Evolutionary conservation across 164 flowering plant genomes (phyloP), one percentile per base, ranked within the genome.

Genomic region (Tetracentron sinense): DNA sequence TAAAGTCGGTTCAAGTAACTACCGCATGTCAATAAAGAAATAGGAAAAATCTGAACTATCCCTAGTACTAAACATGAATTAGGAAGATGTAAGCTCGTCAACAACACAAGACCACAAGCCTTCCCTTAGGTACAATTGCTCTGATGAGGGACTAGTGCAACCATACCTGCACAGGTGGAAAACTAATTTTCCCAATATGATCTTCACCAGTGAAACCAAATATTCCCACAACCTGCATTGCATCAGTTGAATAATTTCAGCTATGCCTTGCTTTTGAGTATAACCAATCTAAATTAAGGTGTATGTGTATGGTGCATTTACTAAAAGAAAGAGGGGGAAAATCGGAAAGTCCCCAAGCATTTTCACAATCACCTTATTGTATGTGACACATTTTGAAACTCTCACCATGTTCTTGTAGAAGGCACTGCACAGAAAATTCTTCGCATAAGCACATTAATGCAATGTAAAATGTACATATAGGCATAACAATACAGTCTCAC

Each of bases 181-280:
- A 93, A 72, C 85, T 72, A 53, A 88, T 76, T 78, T 90, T 93
- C 27, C 95, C 98, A 69, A 90, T 89, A 77, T 87, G 94, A 80
- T 89, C 96, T 78, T 93, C 98, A 61, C 82, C 81, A 20, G 82
- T 77, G 74, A 90, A 87, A 25, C 98, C 98, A 82, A 93, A 93
- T 58, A 90, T 90, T 20, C 92, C 97, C 23, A 79, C 80, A 67
- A 81, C 97, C 98, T 88, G 83, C n/a, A 77, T 22, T 31, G n/a
- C 19, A 68, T 31, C 29, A 27, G 28, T 25, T 5, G 27, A 22
- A 38, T 25, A 14, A 25, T 42, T 42, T 42, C 47, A 42, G 21
- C 22, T 29, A 38, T n/a, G 12, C 28, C 26, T 42, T 42, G 44
- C 2, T 33, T 1, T 55, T 28, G 20, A 27, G n/a, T n/a, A n/a